Evolutionary conservation across 768 basidiomycete species (phyloP).

Genomic region (Termitomyces sp.): DNA sequence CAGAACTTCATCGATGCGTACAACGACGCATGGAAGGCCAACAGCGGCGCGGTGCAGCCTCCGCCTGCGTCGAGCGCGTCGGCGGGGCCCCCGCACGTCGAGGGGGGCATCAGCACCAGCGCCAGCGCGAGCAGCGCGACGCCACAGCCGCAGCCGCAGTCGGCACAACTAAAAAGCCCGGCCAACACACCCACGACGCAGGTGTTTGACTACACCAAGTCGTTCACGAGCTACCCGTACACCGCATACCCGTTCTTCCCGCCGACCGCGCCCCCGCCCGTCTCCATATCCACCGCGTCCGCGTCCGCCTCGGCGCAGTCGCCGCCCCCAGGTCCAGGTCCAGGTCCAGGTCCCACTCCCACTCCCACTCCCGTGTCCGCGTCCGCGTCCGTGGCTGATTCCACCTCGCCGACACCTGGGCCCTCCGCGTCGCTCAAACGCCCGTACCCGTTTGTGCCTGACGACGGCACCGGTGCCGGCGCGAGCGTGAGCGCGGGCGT

Average conservation of each 20-base stretch:
- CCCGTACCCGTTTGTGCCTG: neutral
- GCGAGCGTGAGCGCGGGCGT: too few relatives aligned
- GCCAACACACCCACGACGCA: slow-evolving; percentile 16
- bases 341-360: neutral
- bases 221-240: slow-evolving; percentile 8
- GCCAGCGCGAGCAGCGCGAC: neutral
- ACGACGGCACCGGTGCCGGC: neutral
- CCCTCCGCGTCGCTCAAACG: neutral
- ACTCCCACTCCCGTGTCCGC: neutral
- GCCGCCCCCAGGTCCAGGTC: neutral
- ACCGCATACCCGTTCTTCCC: slow-evolving; percentile 13
- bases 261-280: neutral
- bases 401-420: neutral
- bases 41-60: slow-evolving; percentile 27
- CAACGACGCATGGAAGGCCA: slow-evolving; percentile 59
- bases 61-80: slow-evolving; percentile 17
- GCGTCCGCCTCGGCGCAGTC: neutral
- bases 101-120: neutral
- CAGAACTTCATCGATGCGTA: slow-evolving; percentile 48
- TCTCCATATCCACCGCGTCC: neutral
- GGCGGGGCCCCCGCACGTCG: neutral
- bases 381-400: neutral
- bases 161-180: slow-evolving; percentile 11
- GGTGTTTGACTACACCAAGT: slow-evolving; percentile 17
- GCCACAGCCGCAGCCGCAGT: neutral